Evolutionary conservation across 495 filamentous ascomycete species (phyloP).

Genomic region (Penicillium mononematosum): DNA sequence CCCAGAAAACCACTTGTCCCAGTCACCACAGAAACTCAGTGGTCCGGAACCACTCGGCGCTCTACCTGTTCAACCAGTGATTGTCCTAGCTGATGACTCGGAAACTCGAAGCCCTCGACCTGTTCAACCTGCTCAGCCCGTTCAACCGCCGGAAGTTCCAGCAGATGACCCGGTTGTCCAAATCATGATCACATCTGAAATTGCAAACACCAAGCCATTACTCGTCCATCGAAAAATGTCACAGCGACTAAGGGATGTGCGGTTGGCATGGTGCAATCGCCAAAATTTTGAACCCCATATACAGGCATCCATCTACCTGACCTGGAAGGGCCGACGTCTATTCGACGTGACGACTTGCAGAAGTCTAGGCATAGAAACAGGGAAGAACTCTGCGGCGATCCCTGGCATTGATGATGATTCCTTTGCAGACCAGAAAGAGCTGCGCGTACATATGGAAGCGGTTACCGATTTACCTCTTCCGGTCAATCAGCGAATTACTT

Average conservation of each 20-base stretch:
- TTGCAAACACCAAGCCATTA: conserved; percentile 59
- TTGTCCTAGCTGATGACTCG: not conserved
- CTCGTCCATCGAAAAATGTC: conserved; percentile 66
- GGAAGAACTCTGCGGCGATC: conserved; percentile 26
- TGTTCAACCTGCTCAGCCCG: conserved; percentile 1
- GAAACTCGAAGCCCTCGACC: not conserved
- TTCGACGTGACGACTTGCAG: conserved; percentile 72
- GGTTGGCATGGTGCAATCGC: conserved; percentile 63
- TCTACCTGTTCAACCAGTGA: not conserved
- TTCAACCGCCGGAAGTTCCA: not conserved
- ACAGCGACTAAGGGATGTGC: conserved; percentile 63
- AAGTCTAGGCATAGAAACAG: conserved; percentile 56
- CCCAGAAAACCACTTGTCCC: not conserved
- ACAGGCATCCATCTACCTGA: conserved; percentile 62
- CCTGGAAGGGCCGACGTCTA: conserved; percentile 72
- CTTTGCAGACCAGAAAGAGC: conserved; percentile 20
- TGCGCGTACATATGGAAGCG: conserved; percentile 65
- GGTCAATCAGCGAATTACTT: conserved; percentile 7
- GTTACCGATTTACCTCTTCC: conserved; percentile 57
- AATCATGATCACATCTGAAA: conserved; percentile 70
- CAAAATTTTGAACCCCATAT: conserved; percentile 52
- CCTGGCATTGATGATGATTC: conserved; percentile 35
- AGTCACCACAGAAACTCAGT: not conserved
- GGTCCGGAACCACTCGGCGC: not conserved
- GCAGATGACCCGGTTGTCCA: conserved; percentile 51